Evolutionary conservation across 2,329 filamentous ascomycete genomes (phyloP).

Genomic region (Colletotrichum sp.): DNA sequence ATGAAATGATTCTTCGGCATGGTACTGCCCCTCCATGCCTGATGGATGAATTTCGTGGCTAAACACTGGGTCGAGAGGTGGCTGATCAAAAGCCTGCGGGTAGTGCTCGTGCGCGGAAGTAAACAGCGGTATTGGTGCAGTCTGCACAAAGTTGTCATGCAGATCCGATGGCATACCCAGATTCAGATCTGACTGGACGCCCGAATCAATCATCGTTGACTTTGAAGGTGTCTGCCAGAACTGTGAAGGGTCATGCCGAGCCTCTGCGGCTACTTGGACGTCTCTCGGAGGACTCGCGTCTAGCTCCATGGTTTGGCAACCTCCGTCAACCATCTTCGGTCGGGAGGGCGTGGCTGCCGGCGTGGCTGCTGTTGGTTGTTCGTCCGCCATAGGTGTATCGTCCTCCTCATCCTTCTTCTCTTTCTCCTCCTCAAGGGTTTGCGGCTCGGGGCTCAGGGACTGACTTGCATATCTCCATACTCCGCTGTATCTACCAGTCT

Average conservation of each 20-base stretch:
- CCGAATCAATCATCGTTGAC: conserved; percentile 13
- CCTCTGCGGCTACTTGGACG: conserved; percentile 16
- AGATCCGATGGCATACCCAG: neutral
- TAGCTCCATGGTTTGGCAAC: conserved; percentile 31
- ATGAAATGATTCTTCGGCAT: neutral
- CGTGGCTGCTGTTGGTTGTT: neutral
- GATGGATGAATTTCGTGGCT: neutral
- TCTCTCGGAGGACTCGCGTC: conserved; percentile 22
- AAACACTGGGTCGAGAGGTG: neutral
- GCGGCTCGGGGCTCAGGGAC: conserved; percentile 71
- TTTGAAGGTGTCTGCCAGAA: conserved; percentile 12
- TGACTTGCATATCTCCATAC: conserved; percentile 78
- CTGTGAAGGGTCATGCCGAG: neutral
- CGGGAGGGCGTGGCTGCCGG: conserved; percentile 22
- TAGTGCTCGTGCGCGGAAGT: conserved; percentile 6
- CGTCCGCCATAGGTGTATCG: conserved; percentile 1
- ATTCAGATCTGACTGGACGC: conserved; percentile 9
- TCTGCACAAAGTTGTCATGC: neutral
- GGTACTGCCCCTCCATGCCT: neutral
- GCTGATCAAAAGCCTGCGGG: conserved; percentile 3
- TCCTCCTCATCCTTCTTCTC: conserved; percentile 28
- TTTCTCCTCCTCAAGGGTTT: conserved; percentile 30
- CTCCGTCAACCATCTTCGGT: conserved; percentile 31
- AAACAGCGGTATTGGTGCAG: conserved; percentile 1
- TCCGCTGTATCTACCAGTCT: conserved; percentile 68